Evolutionary conservation across 2,329 filamentous ascomycete species (phyloP), one percentile per base, ranked within the genome.

Genomic region (Pyrenophora graminea): DNA sequence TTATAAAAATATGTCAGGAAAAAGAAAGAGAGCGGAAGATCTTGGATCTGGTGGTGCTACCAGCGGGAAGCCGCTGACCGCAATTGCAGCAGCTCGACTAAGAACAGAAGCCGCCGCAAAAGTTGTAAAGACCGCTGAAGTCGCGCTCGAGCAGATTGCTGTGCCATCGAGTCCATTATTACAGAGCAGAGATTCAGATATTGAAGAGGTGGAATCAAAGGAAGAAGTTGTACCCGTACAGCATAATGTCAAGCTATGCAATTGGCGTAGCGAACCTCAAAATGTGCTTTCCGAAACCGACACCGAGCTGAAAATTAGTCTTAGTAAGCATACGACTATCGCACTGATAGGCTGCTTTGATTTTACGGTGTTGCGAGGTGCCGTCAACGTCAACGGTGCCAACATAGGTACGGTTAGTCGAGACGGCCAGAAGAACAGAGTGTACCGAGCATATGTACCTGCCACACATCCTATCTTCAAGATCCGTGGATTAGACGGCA

Each of bases 391-490:
- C 21, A 81, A 84, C 12, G 88, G 89, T 13, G 85, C 88, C 6
- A 82, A 79, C 6, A 68, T 93, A 3, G 75, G 76, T 9, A 68
- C 80, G 1, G 76, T 79, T 0, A 58, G 58, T 39, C 58, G 45
- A 33, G 45, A 54, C 31, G 58, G 58, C 12, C 55, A 63, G 38
- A 56, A 56, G 19, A 48, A 51, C 6, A 44, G 40, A 31, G 38
- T 38, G n/a, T 49, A 65, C 58, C 85, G 82, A 77, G 78, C 90
- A 13, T 84, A 83, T 68, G 86, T 88, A 13, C 83, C 88, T 1
- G 80, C 82, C 36, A 89, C 86, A 32, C 84, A 90, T 64, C 85
- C 89, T 1, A 71, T 93, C 1, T 88, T 87, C 1, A 82, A 87
- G 0, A 78, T 93, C 30, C 67, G 69, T 21, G 72, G 67, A 12